Conservation (phyloP, 108 stramenopile species). For the Cyclostephanos invisitatus region DNA sequence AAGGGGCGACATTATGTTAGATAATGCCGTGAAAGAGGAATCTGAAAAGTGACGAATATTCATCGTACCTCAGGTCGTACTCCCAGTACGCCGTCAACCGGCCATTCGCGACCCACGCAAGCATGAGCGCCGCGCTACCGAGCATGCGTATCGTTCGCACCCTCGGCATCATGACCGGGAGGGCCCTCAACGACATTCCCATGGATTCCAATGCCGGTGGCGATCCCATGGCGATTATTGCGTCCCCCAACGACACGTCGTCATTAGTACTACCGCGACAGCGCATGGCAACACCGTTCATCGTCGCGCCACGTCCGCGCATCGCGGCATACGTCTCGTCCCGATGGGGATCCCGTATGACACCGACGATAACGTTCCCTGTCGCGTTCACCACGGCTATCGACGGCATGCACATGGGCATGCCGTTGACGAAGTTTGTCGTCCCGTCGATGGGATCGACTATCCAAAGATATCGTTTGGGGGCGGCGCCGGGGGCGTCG, state of each 20-base stretch:
- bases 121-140: slow-evolving; percentile 82
- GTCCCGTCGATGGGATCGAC: slow-evolving; percentile 72
- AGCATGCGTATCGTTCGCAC: slow-evolving; percentile 82
- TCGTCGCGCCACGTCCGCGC: slow-evolving; percentile 66
- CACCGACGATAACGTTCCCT: slow-evolving; percentile 76
- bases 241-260: slow-evolving; percentile 43
- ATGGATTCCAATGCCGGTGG: slow-evolving; percentile 72
- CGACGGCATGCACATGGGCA: slow-evolving; percentile 78
- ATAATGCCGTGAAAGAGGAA: too few relatives aligned
- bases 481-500: too few relatives aligned
- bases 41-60: too few relatives aligned
- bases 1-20: too few relatives aligned
- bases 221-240: slow-evolving; percentile 74
- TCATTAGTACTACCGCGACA: neutral
- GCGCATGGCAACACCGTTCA: slow-evolving; percentile 55
- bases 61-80: slow-evolving; percentile 62
- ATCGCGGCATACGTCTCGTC: slow-evolving; percentile 83
- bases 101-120: slow-evolving; percentile 89
- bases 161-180: slow-evolving; percentile 69
- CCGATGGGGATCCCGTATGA: slow-evolving; percentile 86
- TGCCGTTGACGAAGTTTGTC: slow-evolving; percentile 85
- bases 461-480: slow-evolving; percentile 63
- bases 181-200: slow-evolving; percentile 60
- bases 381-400: slow-evolving; percentile 75
- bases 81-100: slow-evolving; percentile 77